Evolutionary conservation across 2,329 filamentous ascomycete genomes (phyloP).

Genomic region (Apiospora phragmitis): DNA sequence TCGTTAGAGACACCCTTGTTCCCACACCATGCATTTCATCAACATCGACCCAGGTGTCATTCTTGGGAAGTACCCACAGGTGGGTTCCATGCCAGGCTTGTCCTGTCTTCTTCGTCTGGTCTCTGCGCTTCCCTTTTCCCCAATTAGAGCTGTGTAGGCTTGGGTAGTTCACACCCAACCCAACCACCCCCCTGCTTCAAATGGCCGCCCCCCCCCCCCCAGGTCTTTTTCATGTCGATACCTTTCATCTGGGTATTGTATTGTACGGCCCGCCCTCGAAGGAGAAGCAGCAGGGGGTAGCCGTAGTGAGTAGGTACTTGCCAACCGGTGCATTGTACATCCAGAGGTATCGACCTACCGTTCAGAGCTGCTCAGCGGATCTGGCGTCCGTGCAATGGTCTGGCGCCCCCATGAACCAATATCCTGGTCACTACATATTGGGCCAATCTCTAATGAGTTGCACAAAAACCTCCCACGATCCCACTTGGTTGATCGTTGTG

Average conservation of each 20-base stretch:
- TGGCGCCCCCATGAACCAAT: slow-evolving; percentile 24
- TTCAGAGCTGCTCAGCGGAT: slow-evolving; percentile 22
- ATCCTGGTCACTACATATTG: slow-evolving; percentile 33
- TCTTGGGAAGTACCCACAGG: slow-evolving; percentile 6
- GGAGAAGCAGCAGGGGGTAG: not conserved
- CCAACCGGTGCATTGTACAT: slow-evolving; percentile 6
- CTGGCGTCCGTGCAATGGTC: slow-evolving; percentile 32
- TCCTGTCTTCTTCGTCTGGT: slow-evolving; percentile 3
- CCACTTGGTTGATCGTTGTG: slow-evolving; percentile 22
- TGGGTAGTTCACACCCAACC: slow-evolving; percentile 7
- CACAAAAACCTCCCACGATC: slow-evolving; percentile 36
- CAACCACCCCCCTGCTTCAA: slow-evolving; percentile 8
- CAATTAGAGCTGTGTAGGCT: slow-evolving; percentile 1
- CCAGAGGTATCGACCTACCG: slow-evolving; percentile 9
- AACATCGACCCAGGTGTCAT: slow-evolving; percentile 5
- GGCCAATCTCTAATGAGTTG: slow-evolving; percentile 38
- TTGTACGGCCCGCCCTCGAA: slow-evolving; percentile 1
- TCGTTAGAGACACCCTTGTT: slow-evolving; percentile 10
- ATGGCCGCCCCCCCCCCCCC: not conserved
- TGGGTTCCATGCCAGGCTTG: slow-evolving; percentile 6
- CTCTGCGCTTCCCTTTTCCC: slow-evolving; percentile 4
- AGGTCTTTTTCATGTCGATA: not conserved
- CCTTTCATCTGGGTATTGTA: slow-evolving; percentile 5
- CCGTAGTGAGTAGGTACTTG: not conserved
- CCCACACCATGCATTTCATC: slow-evolving; percentile 9